Evolutionary conservation across 2,329 filamentous ascomycete species (phyloP), one percentile per base, ranked within the genome.

Genomic region (Samsoniella hepiali): DNA sequence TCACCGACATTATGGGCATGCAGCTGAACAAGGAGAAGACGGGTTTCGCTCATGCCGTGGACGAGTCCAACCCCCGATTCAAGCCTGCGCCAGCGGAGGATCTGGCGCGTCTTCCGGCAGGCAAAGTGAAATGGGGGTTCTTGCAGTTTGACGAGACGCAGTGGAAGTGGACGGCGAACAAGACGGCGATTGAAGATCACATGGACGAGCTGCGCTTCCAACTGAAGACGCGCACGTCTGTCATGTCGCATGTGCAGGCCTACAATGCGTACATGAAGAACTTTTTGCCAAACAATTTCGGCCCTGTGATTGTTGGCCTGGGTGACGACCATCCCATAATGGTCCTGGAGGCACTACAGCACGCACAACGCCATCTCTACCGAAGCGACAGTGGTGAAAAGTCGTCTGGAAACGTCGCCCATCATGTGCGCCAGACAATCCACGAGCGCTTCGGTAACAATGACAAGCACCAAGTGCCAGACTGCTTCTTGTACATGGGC

Each of bases 281-380:
- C 1, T 87, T 87, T 71, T 86, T 87, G 69, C 75, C 75, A 58
- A 82, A 80, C 66, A 86, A 86, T 68, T 86, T 87, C 64, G 84
- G 81, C 8, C 79, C 79, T 61, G 79, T 83, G 3, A 81, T 82
- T 15, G 77, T 81, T 5, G 63, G 58, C 7, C 49, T 65, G 10
- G 63, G 63, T 32, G 63, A 65, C 9, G 45, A 42, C 8, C 63
- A 65, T n/a, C 50, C 58, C 3, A 17, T 47, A 44, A 54, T 49
- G 58, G 54, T 65, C 8, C 29, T 65, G 27, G 58, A 65, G n/a
- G 54, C 63, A 17, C 53, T 62, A 2, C 58, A 53, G n/a, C 36
- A 65, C 36, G 58, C 58, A 3, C 63, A 62, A 9, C n/a, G 36
- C 4, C 34, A 57, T 17, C 54, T 65, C 7, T 65, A 62, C n/a